phyloP scores from a whole-genome alignment of 345 rosid genomes.

The Ricinus communis region DNA sequence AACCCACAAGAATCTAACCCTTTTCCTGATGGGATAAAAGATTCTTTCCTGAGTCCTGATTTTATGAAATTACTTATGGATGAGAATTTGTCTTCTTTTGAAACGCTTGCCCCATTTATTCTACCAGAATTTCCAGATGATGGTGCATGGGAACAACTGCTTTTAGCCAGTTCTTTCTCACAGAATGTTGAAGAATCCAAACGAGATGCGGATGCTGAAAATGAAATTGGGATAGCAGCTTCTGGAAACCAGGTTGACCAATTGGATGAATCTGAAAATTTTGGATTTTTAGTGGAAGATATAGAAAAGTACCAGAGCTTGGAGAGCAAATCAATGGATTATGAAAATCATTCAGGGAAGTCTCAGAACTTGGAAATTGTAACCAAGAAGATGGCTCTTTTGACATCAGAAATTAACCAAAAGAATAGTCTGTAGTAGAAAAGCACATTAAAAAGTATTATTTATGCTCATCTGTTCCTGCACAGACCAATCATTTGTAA shows the following conservation, averaged over 20 bases:
- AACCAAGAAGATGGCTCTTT: constrained; percentile 52
- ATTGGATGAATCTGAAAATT: constrained; percentile 32
- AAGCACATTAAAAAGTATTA: neutral
- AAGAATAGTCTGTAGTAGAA: neutral
- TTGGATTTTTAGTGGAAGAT: constrained; percentile 45
- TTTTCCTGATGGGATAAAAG: constrained; percentile 46
- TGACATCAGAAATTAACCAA: constrained; percentile 40
- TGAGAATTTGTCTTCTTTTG: constrained; percentile 39
- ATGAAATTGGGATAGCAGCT: constrained; percentile 30
- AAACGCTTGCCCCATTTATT: constrained; percentile 51
- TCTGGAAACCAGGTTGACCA: constrained; percentile 29
- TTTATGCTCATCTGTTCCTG: neutral
- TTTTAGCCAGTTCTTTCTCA: constrained; percentile 45
- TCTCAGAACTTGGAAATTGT: constrained; percentile 48
- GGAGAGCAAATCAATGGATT: constrained; percentile 33
- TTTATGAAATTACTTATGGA: constrained; percentile 66
- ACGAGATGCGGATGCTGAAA: constrained; percentile 27
- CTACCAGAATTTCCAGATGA: constrained; percentile 70
- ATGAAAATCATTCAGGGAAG: constrained; percentile 37
- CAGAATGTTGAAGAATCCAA: constrained; percentile 36
- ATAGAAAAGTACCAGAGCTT: constrained; percentile 45
- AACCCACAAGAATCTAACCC: constrained; percentile 29
- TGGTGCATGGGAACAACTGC: constrained; percentile 75
- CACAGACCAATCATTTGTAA: neutral
- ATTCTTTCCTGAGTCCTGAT: constrained; percentile 60